phyloP scores from a whole-genome alignment of 1,284 basidiomycete species.

The Trichosporon sp. region DNA sequence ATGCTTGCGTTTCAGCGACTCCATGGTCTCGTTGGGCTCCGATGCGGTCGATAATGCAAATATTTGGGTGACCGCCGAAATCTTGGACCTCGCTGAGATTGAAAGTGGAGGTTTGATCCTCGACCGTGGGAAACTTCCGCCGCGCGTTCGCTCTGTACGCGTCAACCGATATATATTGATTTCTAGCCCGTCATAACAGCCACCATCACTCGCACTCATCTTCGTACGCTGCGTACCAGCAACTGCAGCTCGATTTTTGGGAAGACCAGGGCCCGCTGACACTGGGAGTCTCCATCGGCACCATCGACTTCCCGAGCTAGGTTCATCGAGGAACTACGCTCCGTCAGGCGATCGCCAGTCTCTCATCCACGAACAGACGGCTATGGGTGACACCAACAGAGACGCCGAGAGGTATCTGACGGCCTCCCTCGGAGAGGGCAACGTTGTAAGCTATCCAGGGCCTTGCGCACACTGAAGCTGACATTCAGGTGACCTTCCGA shows the following conservation, averaged over 20 bases:
- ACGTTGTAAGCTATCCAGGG: slow-evolving; percentile 17
- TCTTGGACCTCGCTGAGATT: slow-evolving; percentile 17
- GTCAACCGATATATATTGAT: slow-evolving; percentile 22
- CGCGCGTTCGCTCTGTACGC: not conserved
- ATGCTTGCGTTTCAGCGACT: slow-evolving; percentile 41
- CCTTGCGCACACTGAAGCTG: not conserved
- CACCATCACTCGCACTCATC: not conserved
- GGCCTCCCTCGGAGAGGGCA: slow-evolving; percentile 21
- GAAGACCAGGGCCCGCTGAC: too few species aligned
- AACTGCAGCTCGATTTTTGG: not conserved
- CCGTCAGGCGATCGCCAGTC: too few species aligned
- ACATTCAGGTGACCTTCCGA: slow-evolving; percentile 45
- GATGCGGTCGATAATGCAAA: slow-evolving; percentile 8
- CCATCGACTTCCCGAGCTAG: too few species aligned
- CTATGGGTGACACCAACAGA: not conserved
- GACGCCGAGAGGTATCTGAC: slow-evolving; percentile 22
- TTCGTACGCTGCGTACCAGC: not conserved
- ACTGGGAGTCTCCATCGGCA: too few species aligned
- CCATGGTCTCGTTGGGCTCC: slow-evolving; percentile 18
- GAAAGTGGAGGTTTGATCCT: slow-evolving; percentile 21
- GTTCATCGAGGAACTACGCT: too few species aligned
- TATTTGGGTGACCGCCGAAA: slow-evolving; percentile 23
- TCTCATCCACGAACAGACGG: not conserved
- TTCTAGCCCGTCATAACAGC: not conserved
- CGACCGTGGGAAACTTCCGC: slow-evolving; percentile 35